These are phyloP conservation scores for Fusarium sp. DNA, from an alignment of 2,329 filamentous ascomycete genomes.

Conservation along the genomic window DNA sequence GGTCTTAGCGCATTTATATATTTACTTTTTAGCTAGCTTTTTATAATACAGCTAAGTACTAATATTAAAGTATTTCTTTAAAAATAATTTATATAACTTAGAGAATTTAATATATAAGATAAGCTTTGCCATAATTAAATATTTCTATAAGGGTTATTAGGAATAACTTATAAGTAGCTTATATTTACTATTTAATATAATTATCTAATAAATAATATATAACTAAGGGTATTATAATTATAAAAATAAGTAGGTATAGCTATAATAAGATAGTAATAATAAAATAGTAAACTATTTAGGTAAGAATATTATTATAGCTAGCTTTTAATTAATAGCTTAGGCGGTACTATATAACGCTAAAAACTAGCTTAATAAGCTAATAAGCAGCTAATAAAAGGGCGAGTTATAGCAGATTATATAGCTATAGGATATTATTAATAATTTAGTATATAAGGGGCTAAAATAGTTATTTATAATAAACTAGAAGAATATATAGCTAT, in stretches of 20 bases:
- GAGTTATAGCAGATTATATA: neutral
- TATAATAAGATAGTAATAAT: neutral
- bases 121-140: neutral
- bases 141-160: neutral
- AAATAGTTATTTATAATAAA: too few species aligned
- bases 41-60: neutral
- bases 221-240: neutral
- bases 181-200: neutral
- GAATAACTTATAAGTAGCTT: neutral
- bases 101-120: neutral
- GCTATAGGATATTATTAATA: too few species aligned
- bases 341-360: neutral
- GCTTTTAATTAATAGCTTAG: neutral
- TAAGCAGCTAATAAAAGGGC: neutral
- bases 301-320: neutral
- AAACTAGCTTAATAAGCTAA: neutral
- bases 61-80: conserved; percentile 1
- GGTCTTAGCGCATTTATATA: neutral
- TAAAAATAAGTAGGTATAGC: neutral
- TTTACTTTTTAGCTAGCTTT: neutral
- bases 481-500: too few species aligned
- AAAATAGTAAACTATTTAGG: neutral
- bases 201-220: neutral
- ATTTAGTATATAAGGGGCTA: too few species aligned
- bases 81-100: neutral